Base-by-base conservation (phyloP, 169 alveolate genomes). In the Plasmodium adleri region DNA sequence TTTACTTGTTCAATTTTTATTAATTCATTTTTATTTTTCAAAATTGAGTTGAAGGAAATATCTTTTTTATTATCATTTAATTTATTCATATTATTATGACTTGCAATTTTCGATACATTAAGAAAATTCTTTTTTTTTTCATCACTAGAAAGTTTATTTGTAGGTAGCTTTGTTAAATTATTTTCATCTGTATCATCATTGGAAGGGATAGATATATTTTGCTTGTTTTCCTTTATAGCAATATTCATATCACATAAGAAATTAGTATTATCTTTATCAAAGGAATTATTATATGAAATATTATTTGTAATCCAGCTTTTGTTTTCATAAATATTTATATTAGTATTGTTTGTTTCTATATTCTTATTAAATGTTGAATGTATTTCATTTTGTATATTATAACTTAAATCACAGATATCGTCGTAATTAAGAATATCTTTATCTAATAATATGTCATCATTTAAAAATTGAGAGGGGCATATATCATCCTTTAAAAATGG, bases 371-470 rank as follows among this genome's bases (percentile, higher is more conserved):
- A 7, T 20, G 9, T 28, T 50, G 26, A 17, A 20, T 83, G 64
- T 12, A 47, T 43, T 83, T 83, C 91, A 49, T 45, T 63, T 43
- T 83, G 85, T 32, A 68, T 6, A 17, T 45, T 72, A 49, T 83
- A 83, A 22, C 85, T 68, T 12, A 83, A 62, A 45, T 47, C 70
- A 50, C 50, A 83, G 4, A 83, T 68, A 50, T 68, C 91, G 15
- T 68, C 56, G 70, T 68, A 83, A 43, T 83, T 62, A 3, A 83
- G 39, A 28, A 68, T 7, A 17, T 83, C 83, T 32, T 83, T 83
- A 68, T 83, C 59, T 67, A 83, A 49, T 15, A 54, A 68, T 8
- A 72, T 13, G 0, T 83, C 91, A 17, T 58, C 43, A 26, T 78
- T 67, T 1, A 78, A 12, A 20, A 78, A 15, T 28, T 80, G 28